Evolutionary conservation across 2,329 filamentous ascomycete genomes (phyloP).

Genomic region (Trichophaea hybrida): DNA sequence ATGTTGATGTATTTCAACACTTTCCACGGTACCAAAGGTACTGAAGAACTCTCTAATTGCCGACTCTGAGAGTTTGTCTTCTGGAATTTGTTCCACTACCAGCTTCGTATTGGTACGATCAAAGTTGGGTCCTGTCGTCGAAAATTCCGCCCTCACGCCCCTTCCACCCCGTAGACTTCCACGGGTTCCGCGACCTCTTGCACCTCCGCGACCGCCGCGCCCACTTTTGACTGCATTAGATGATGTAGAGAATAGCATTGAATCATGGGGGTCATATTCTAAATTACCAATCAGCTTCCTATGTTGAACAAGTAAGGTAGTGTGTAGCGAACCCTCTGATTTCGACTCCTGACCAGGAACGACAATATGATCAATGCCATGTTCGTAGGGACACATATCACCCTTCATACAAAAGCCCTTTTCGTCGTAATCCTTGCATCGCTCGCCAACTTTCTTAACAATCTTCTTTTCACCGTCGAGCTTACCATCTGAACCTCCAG

Average conservation of each 20-base stretch:
- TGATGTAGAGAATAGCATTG: slow-evolving; percentile 31
- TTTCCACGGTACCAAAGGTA: slow-evolving; percentile 52
- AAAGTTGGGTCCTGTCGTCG: slow-evolving; percentile 46
- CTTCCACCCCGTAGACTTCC: slow-evolving; percentile 30
- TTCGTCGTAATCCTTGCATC: slow-evolving; percentile 56
- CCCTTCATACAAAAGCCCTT: slow-evolving; percentile 59
- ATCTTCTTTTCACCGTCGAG: slow-evolving; percentile 15
- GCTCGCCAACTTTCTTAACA: slow-evolving; percentile 29
- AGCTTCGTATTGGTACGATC: slow-evolving; percentile 53
- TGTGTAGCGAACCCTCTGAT: slow-evolving; percentile 5
- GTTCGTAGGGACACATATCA: slow-evolving; percentile 53
- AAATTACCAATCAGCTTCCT: slow-evolving; percentile 8
- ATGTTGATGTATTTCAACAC: slow-evolving; percentile 51
- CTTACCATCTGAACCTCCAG: slow-evolving; percentile 30
- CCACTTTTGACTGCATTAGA: slow-evolving; percentile 6
- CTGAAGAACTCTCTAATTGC: slow-evolving; percentile 54
- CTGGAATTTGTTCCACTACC: slow-evolving; percentile 64
- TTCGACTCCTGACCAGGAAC: slow-evolving; percentile 26
- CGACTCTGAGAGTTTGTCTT: slow-evolving; percentile 52
- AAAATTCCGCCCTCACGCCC: slow-evolving; percentile 44
- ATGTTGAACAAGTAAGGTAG: background rate
- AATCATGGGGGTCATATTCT: slow-evolving; percentile 48
- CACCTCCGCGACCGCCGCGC: slow-evolving; percentile 15
- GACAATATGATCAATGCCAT: slow-evolving; percentile 43
- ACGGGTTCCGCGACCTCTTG: slow-evolving; percentile 29